Conservation (phyloP, 169 alveolate species). For the Plasmodium adleri region DNA sequence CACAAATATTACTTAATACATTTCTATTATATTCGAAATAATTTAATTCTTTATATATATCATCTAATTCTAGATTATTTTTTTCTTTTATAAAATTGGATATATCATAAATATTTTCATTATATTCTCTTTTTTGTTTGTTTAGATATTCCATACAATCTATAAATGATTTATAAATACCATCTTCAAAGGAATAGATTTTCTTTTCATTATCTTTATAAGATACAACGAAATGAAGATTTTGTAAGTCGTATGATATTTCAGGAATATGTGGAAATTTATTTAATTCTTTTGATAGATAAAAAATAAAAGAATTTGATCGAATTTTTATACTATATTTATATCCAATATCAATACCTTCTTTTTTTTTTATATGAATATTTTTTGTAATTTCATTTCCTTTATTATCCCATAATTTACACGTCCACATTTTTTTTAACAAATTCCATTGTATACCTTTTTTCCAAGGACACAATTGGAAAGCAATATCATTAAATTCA, state of each 20-base stretch:
- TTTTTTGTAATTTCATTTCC: slow-evolving; percentile 74
- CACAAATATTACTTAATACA: slow-evolving; percentile 6
- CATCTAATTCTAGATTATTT: slow-evolving; percentile 17
- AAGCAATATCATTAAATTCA: slow-evolving; percentile 53
- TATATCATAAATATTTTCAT: slow-evolving; percentile 20
- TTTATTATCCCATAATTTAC: slow-evolving; percentile 48
- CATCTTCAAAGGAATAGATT: slow-evolving; percentile 48
- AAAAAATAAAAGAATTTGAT: slow-evolving; percentile 18
- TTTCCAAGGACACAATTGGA: slow-evolving; percentile 63
- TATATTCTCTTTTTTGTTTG: slow-evolving; percentile 30
- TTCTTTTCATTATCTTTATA: slow-evolving; percentile 34
- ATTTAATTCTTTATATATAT: slow-evolving; percentile 8
- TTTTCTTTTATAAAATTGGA: slow-evolving; percentile 25
- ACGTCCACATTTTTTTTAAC: slow-evolving; percentile 62
- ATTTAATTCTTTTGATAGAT: slow-evolving; percentile 40
- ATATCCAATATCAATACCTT: slow-evolving; percentile 74
- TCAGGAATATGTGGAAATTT: slow-evolving; percentile 62
- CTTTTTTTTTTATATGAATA: slow-evolving; percentile 59
- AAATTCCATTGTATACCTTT: slow-evolving; percentile 71
- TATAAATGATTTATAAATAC: slow-evolving; percentile 37
- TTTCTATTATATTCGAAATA: slow-evolving; percentile 8
- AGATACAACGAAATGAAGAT: slow-evolving; percentile 26
- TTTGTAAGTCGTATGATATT: slow-evolving; percentile 34
- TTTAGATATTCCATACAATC: slow-evolving; percentile 56
- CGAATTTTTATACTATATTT: slow-evolving; percentile 45